These are phyloP conservation scores for Gleditsia sinensis DNA, from an alignment of 306 rosid genomes.

Conservation along the genomic window DNA sequence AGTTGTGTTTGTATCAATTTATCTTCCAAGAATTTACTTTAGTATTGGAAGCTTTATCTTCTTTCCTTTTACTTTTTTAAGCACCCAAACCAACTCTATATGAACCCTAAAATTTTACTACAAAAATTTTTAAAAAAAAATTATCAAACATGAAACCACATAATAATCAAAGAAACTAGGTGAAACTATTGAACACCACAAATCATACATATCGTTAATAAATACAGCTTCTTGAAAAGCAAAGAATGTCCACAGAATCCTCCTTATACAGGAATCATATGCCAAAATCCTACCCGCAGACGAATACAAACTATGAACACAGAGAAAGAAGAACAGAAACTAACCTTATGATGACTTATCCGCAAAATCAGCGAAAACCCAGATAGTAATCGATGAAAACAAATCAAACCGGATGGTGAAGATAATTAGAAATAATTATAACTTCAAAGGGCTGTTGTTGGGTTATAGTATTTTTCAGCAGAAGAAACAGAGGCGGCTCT, in stretches of 20 bases:
- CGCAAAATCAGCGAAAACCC: slow-evolving; percentile 14
- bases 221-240: background rate
- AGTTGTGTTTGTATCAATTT: slow-evolving; percentile 11
- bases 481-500: slow-evolving; percentile 37
- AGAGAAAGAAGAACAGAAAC: background rate
- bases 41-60: background rate
- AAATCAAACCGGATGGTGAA: slow-evolving; percentile 35
- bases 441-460: background rate
- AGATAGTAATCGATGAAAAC: slow-evolving; percentile 25
- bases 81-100: slow-evolving; percentile 19
- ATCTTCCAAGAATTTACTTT: background rate
- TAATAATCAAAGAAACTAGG: background rate
- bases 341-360: slow-evolving; percentile 32
- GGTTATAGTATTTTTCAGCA: background rate
- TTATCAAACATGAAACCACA: background rate
- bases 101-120: slow-evolving; percentile 1
- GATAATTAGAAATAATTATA: background rate
- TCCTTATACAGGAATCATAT: slow-evolving; percentile 4
- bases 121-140: background rate
- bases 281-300: background rate
- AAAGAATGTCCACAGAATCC: slow-evolving; percentile 1
- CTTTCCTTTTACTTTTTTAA: background rate
- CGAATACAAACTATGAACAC: background rate
- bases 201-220: background rate
- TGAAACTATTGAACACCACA: slow-evolving; percentile 18